Base-by-base conservation (phyloP, 768 basidiomycete species). In the Multifurca ochricompacta region DNA sequence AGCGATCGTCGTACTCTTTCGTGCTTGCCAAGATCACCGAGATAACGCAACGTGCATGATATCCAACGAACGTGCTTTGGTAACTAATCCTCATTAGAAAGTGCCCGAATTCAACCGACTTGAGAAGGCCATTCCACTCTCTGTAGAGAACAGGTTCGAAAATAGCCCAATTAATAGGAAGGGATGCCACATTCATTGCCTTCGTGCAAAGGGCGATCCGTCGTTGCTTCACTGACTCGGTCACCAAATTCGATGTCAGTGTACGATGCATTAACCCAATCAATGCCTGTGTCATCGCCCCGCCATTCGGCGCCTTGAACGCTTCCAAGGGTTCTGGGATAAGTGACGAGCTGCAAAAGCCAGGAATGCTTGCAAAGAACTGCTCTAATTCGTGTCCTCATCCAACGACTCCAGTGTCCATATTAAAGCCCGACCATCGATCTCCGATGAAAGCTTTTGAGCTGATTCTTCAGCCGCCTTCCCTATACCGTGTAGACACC, bases 311-410 rank as follows among this genome's bases (percentile, higher is more conserved):
- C n/a, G n/a, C n/a, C n/a, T n/a, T n/a, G n/a, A n/a, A n/a, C n/a
- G n/a, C n/a, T n/a, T n/a, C n/a, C n/a, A n/a, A n/a, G 10, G 11
- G 16, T 4, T 0, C 10, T 0, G 32, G 0, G 1, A 43, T 41
- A 3, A 6, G 1, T 13, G 13, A 1, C 4, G 32, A 35, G 23
- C 3, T 1, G 23, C 41, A 43, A 18, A 51, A 35, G n/a, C 40
- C 50, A 1, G 40, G 31, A 9, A 51, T 3, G 1, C 8, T 31
- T 7, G 25, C 14, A 10, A 51, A 35, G 27, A 54, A 43, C 5
- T 0, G n/a, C 25, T 27, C 31, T 14, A 25, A 13, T 5, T 47
- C 25, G 16, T 34, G 18, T 48, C 53, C n/a, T 48, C 40, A 6
- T 13, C 13, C 0, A 42, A 9, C 5, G 18, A 25, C 3, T 42